Percentiles rank a stretch among this genome's conserved stretches.
These are phyloP conservation scores for Alternaria postmessia DNA, from an alignment of 2,329 filamentous ascomycete genomes.

Conservation along the genomic window DNA sequence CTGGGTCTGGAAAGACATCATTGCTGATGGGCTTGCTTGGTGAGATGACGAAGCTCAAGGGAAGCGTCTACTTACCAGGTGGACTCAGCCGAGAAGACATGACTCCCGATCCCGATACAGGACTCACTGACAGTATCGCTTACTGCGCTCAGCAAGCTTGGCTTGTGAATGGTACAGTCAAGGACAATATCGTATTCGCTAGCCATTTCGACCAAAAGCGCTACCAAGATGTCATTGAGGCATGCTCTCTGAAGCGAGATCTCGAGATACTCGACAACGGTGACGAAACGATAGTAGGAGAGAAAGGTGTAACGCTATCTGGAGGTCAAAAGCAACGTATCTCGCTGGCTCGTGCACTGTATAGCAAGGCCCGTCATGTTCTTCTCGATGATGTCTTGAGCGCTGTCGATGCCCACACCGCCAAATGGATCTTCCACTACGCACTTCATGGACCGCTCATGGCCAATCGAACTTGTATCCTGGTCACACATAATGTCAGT, in stretches of 20 bases:
- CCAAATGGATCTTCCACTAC: slow-evolving; percentile 97
- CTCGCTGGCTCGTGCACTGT: slow-evolving; percentile 94
- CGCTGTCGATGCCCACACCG: slow-evolving; percentile 95
- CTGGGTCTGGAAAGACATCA: slow-evolving; percentile 94
- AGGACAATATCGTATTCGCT: slow-evolving; percentile 94
- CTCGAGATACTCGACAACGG: slow-evolving; percentile 91
- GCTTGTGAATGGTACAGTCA: slow-evolving; percentile 95
- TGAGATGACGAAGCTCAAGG: slow-evolving; percentile 89
- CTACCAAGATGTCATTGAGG: slow-evolving; percentile 87
- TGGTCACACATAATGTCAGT: slow-evolving; percentile 95
- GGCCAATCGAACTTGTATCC: slow-evolving; percentile 85
- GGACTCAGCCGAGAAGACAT: slow-evolving; percentile 87
- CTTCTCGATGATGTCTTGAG: slow-evolving; percentile 95
- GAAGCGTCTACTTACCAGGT: slow-evolving; percentile 84
- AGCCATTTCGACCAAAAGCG: slow-evolving; percentile 80
- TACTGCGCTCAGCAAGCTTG: slow-evolving; percentile 98
- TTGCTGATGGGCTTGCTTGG: slow-evolving; percentile 94
- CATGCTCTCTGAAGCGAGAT: slow-evolving; percentile 90
- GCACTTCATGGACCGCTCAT: slow-evolving; percentile 91
- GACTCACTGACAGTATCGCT: slow-evolving; percentile 88
- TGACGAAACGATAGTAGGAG: slow-evolving; percentile 91
- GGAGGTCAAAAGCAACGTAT: slow-evolving; percentile 98
- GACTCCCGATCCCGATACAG: slow-evolving; percentile 80
- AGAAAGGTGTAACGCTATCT: slow-evolving; percentile 96
- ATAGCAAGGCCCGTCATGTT: slow-evolving; percentile 90